Base-by-base conservation (phyloP, 1,284 basidiomycete species). In the Tetrapyrgos nigripes region DNA sequence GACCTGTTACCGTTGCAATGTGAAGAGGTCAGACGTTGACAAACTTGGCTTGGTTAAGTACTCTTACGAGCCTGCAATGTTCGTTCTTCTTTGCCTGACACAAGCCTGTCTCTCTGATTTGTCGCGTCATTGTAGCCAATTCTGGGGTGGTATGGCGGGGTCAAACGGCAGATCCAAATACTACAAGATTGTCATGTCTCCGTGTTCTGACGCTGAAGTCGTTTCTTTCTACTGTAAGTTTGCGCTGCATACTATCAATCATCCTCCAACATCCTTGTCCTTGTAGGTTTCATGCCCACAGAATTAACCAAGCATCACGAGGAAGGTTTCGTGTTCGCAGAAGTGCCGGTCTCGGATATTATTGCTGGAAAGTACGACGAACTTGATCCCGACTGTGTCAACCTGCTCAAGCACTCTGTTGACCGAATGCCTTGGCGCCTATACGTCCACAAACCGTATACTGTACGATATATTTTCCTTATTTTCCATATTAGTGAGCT, bases 181-280 rank as follows among this genome's bases (percentile, higher is more conserved):
- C 57, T 74, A 72, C 64, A 75, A 75, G 62, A 73, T 75, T 40
- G 72, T 75, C 47, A 75, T 75, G 73, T 68, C 70, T 4, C 71
- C 73, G 5, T 74, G 72, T 56, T 63, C 69, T 19, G 68, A 63
- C 9, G 69, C 66, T 29, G 70, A 75, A 21, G 64, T 72, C 45
- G 67, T 72, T 17, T 72, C 73, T 1, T 73, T 71, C 53, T 72
- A 71, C 51, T 73, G 68, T 70, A 48, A 52, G 67, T 52, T 47
- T 19, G 13, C 24, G 21, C 23, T 48, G 33, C 11, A 8, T 53
- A 14, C 8, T 29, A 31, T 23, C 6, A 11, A 19, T 49, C 29
- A 19, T 31, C 4, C 28, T 35, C 35, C 19, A 27, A 29, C 11
- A 19, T 46, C 3, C 19, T 48, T 56, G 27, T n/a, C n/a, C n/a